These are phyloP conservation scores for Stevia rebaudiana DNA, from an alignment of 140 eudicot genomes.

Conservation along the genomic window DNA sequence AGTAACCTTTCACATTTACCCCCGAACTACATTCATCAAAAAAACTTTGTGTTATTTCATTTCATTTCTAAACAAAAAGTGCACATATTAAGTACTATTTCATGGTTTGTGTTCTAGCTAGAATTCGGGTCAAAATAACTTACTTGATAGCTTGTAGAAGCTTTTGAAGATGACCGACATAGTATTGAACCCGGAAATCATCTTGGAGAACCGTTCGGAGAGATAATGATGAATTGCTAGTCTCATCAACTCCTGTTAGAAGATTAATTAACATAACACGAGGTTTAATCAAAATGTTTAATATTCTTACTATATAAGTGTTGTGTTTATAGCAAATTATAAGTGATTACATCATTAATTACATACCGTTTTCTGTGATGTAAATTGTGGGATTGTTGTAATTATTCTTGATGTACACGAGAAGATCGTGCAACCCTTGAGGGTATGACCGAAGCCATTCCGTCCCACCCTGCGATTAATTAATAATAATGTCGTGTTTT, in stretches of 20 bases:
- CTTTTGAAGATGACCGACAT: slow-evolving; percentile 35
- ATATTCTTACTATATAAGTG: too few relatives aligned
- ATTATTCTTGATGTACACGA: slow-evolving; percentile 44
- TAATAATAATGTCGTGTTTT: neutral
- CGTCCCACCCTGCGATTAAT: slow-evolving; percentile 40
- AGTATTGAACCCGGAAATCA: slow-evolving; percentile 41
- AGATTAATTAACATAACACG: neutral
- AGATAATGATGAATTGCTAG: slow-evolving; percentile 39
- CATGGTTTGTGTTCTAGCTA: too few relatives aligned
- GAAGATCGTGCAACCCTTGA: slow-evolving; percentile 46
- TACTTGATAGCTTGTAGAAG: slow-evolving; percentile 43
- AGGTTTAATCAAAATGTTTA: neutral
- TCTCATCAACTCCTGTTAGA: slow-evolving; percentile 44
- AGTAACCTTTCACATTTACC: slow-evolving; percentile 56
- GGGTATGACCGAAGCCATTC: slow-evolving; percentile 54
- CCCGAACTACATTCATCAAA: slow-evolving; percentile 40
- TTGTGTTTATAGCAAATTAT: neutral
- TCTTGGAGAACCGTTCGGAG: slow-evolving; percentile 39
- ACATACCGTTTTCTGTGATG: slow-evolving; percentile 56
- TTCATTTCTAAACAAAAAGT: neutral
- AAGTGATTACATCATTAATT: neutral
- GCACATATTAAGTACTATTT: neutral
- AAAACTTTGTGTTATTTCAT: slow-evolving; percentile 17
- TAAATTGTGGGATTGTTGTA: slow-evolving; percentile 52
- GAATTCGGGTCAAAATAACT: neutral